Conservation (phyloP, 768 basidiomycete species). For the Lentinus brumalis region DNA sequence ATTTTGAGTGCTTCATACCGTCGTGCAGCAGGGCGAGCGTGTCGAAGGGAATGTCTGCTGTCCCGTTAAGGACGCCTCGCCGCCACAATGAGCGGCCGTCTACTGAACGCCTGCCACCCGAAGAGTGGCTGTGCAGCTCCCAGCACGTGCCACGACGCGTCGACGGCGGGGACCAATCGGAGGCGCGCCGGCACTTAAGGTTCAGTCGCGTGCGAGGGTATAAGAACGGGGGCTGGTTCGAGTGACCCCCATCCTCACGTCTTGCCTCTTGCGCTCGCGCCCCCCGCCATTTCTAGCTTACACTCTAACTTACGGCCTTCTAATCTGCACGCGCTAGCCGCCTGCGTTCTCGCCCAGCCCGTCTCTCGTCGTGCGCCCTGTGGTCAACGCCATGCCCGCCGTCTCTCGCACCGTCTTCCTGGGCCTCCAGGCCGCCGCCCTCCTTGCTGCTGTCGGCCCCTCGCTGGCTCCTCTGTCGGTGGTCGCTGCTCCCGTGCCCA, state of each 20-base stretch:
- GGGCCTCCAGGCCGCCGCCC: conserved; percentile 42
- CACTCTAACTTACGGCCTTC: conserved; percentile 17
- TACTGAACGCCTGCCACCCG: background rate
- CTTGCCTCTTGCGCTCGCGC: conserved; percentile 24
- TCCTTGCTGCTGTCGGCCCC: conserved; percentile 38
- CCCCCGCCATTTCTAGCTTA: conserved; percentile 19
- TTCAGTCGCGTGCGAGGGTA: conserved; percentile 23
- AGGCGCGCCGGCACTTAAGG: conserved; percentile 18
- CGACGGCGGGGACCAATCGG: conserved; percentile 24
- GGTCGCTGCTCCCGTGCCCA: conserved; percentile 31
- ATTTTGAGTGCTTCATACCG: background rate
- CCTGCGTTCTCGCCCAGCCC: conserved; percentile 2
- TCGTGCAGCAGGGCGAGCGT: background rate
- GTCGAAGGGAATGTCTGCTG: background rate
- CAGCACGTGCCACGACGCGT: conserved; percentile 24
- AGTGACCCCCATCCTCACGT: conserved; percentile 15
- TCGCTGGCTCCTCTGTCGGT: conserved; percentile 21
- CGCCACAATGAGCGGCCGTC: background rate
- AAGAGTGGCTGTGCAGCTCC: background rate
- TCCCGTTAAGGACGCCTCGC: background rate
- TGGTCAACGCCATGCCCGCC: conserved; percentile 34
- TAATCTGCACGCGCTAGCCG: conserved; percentile 24
- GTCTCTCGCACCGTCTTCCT: conserved; percentile 41
- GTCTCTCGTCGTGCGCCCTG: conserved; percentile 2
- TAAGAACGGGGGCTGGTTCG: conserved; percentile 21